Evolutionary conservation across 495 filamentous ascomycete genomes (phyloP).

Genomic region (Daldinia concentrica): DNA sequence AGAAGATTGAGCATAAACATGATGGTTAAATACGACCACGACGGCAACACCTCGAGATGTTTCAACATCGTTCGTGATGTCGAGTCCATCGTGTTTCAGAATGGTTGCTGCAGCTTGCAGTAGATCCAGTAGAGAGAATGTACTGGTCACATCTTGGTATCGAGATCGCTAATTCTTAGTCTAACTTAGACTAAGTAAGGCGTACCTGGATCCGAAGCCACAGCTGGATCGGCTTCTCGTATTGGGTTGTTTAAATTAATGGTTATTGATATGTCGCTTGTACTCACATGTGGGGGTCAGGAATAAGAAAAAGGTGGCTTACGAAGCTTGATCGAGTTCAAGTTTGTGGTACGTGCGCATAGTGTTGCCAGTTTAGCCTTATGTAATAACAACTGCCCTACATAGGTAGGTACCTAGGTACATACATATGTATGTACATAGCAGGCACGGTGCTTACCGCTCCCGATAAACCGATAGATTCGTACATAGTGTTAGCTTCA

Average conservation of each 20-base stretch:
- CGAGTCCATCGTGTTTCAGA: constrained; percentile 40
- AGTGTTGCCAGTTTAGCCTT: no score
- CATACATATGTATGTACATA: no score
- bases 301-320: constrained; percentile 8
- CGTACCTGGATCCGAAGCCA: constrained; percentile 14
- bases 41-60: constrained; percentile 25
- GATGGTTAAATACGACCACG: constrained; percentile 21
- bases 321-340: constrained; percentile 13
- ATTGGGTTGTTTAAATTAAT: constrained; percentile 23
- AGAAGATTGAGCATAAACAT: constrained; percentile 18
- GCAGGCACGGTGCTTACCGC: not conserved
- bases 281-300: not conserved
- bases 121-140: constrained; percentile 24
- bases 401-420: no score
- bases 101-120: constrained; percentile 5
- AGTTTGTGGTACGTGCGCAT: not conserved
- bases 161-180: constrained; percentile 7
- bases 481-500: constrained; percentile 19
- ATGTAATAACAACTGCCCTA: no score
- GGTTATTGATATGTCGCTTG: constrained; percentile 6
- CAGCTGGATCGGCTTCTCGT: constrained; percentile 6
- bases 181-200: not conserved
- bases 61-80: constrained; percentile 35
- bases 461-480: constrained; percentile 3
- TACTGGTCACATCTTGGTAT: constrained; percentile 32